Base-by-base conservation (phyloP, 345 rosid genomes). In the Draba incana region DNA sequence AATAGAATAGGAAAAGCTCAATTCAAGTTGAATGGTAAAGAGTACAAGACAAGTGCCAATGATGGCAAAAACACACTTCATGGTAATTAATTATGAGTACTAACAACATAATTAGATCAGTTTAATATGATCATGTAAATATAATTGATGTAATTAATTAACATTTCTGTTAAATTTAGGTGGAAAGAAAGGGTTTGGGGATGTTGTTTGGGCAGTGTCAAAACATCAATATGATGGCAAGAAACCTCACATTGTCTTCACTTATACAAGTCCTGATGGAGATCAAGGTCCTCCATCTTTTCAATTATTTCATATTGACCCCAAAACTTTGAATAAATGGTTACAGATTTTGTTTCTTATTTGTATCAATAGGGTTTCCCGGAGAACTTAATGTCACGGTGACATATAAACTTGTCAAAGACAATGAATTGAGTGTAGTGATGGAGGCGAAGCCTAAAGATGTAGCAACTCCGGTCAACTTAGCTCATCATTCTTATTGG, bases 401-500 rank as follows among this genome's bases (percentile, higher is more conserved):
- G 49, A 42, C 70, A 12, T 91, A 88, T 71, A 78, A 53, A 20
- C 78, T 90, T 52, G 37, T 47, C 20, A 74, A 74, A 23, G 57
- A 81, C 11, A 76, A 79, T 70, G 56, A 60, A 41, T 16, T 91
- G 70, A 67, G 77, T 46, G 83, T 94, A 41, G 74, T 33, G 55
- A 91, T 94, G 99, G 83, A 82, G 64, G 99, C 85, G 54, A 86
- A 78, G 65, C 85, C 96, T 20, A 64, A 81, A 27, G 81, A 81
- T 75, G 88, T 84, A 81, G 79, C 92, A 12, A 94, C 97, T 10
- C 96, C 97, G 0, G 89, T 91, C 37, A 90, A 87, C 66, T 82
- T 94, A 35, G 97, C 91, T 46, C 90, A 87, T 49, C 99, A 94
- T 51, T 74, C 85, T 13, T 93, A 87, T 61, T 93, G 94, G 94